Evolutionary conservation across 805 yeast species (phyloP), one percentile per base, ranked within the genome.

Genomic region (Candida odintsovae): DNA sequence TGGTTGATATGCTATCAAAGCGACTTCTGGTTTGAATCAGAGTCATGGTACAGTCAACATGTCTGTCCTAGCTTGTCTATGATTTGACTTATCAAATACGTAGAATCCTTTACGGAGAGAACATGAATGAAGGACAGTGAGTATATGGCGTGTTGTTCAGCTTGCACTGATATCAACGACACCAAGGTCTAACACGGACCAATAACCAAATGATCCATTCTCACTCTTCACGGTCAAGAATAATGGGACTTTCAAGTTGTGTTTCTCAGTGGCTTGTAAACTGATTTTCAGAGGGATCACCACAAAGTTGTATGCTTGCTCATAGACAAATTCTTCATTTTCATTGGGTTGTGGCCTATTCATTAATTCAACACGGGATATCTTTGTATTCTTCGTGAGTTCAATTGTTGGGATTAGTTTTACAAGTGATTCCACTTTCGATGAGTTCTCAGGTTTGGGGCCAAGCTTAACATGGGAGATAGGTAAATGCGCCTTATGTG

Each of bases 321-420:
- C 63, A 22, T 43, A 43, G 5, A 52, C 37, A 9, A 44, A 45
- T 15, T 45, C 49, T 15, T 43, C 31, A 5, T 50, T 47, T 16
- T 45, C 41, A 13, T 45, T 42, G 9, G 46, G 44, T 0, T 46
- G 49, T 5, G 39, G 28, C 26, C 71, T 49, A 15, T 53, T 59
- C 57, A 64, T 50, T 19, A 61, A 43, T 48, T 67, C 72, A 1
- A 59, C 54, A 39, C 70, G 52, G 3, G 68, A 54, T 0, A 56
- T 12, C 25, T 58, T 64, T 1, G 70, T 56, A 3, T 46, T 45
- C 6, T 50, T 47, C 0, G 61, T 58, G 6, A 70, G 51, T 29
- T 57, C 50, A 3, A 58, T 42, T 0, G 70, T 63, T 3, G 75
- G 70, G 0, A 66, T 54, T 3, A 53, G 45, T 23, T 57, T 56